Conservation (phyloP, 2,329 filamentous ascomycete genomes). For the Fusarium burgessii region DNA sequence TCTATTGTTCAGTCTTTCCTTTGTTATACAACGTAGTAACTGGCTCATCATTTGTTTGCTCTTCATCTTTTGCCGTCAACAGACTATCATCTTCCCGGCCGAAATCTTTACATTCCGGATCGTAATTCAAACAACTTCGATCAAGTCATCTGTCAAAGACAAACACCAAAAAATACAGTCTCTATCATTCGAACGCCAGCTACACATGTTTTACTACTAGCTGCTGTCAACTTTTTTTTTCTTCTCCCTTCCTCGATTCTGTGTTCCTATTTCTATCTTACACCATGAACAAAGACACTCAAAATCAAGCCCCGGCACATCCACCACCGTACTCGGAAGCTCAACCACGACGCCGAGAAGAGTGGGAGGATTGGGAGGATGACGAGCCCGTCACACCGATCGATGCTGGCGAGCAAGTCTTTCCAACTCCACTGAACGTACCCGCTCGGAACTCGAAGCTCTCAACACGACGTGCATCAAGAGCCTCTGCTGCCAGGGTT, state of each 20-base stretch:
- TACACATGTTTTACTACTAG: conserved; percentile 29
- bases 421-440: conserved; percentile 37
- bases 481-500: conserved; percentile 56
- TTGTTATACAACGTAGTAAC: conserved; percentile 35
- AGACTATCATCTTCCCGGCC: conserved; percentile 7
- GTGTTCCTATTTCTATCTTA: conserved; percentile 1
- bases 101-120: conserved; percentile 2
- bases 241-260: neutral
- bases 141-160: conserved; percentile 11
- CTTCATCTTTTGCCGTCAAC: conserved; percentile 13
- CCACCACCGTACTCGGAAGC: conserved; percentile 33
- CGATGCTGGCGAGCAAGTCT: conserved; percentile 53
- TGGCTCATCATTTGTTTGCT: conserved; percentile 14
- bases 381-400: conserved; percentile 58
- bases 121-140: conserved; percentile 1
- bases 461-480: conserved; percentile 45
- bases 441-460: conserved; percentile 28
- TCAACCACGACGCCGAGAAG: conserved; percentile 50
- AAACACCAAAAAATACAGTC: conserved; percentile 25
- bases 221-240: conserved; percentile 1
- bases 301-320: conserved; percentile 22
- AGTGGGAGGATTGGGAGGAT: conserved; percentile 68
- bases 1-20: conserved; percentile 38
- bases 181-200: conserved; percentile 4
- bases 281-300: conserved; percentile 34